phyloP scores from a whole-genome alignment of 164 flowering plant species.

The Aristolochia californica region DNA sequence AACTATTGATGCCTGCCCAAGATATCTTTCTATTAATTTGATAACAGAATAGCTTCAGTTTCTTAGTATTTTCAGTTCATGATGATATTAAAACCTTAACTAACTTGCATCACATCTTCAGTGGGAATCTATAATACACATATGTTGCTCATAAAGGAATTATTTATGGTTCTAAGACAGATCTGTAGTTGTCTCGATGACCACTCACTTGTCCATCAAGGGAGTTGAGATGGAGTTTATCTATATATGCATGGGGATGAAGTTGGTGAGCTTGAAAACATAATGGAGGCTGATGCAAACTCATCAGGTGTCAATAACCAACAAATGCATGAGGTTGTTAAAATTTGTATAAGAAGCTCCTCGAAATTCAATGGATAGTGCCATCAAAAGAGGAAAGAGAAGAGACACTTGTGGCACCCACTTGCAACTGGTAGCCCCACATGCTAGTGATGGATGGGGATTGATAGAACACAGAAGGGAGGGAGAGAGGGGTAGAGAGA shows the following conservation, averaged over 20 bases:
- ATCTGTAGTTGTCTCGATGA: no score
- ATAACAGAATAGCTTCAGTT: not conserved
- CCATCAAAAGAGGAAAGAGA: not conserved
- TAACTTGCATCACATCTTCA: no score
- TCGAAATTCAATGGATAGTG: constrained; percentile 1
- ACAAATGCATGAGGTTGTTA: constrained; percentile 1
- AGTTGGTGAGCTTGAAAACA: no score
- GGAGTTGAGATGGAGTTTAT: no score
- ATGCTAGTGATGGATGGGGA: constrained; percentile 11
- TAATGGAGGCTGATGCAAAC: not conserved
- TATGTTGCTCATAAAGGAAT: no score
- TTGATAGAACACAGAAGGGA: constrained; percentile 14
- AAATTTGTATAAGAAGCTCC: not conserved
- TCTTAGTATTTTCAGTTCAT: not conserved
- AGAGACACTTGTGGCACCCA: constrained; percentile 3
- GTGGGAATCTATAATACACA: no score
- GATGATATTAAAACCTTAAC: no score
- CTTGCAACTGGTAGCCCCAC: no score
- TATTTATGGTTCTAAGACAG: no score
- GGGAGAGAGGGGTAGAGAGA: no score
- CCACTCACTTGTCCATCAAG: no score
- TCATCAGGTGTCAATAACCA: not conserved
- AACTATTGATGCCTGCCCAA: not conserved
- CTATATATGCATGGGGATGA: no score
- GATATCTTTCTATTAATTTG: not conserved